Evolutionary conservation across 371 early-diverging fungal species (phyloP).

Genomic region (Quaeritorhiza haematococci): DNA sequence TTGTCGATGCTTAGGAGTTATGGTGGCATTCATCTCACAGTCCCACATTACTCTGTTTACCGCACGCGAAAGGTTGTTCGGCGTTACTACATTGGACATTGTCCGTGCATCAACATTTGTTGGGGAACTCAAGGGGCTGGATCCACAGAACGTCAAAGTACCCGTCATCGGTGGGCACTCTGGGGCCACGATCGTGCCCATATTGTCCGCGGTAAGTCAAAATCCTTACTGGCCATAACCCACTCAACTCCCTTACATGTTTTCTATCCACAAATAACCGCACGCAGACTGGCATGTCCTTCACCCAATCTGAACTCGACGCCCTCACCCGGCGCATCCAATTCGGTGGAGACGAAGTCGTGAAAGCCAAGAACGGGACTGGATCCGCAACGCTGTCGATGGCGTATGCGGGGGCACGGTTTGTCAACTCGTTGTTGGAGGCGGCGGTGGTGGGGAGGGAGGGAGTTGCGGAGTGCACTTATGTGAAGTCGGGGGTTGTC

Average conservation of each 20-base stretch:
- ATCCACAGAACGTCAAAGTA: conserved; percentile 73
- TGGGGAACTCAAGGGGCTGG: conserved; percentile 68
- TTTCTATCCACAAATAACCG: too few relatives aligned
- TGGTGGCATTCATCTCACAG: too few relatives aligned
- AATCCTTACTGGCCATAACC: too few relatives aligned
- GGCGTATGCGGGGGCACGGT: conserved; percentile 97
- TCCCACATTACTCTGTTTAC: too few relatives aligned
- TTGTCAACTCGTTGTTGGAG: conserved; percentile 87
- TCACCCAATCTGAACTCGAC: conserved; percentile 87
- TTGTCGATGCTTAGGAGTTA: too few relatives aligned
- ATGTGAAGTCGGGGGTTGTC: conserved; percentile 82
- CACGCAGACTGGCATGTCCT: conserved; percentile 66
- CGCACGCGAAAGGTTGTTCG: conserved; percentile 93
- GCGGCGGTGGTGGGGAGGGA: conserved; percentile 82
- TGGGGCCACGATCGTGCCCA: conserved; percentile 96
- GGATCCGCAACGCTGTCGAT: conserved; percentile 98
- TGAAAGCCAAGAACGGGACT: conserved; percentile 97
- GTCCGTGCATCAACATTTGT: conserved; percentile 97
- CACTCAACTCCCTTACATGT: too few relatives aligned
- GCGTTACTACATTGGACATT: conserved; percentile 97
- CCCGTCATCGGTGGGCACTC: conserved; percentile 98
- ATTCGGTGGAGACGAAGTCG: conserved; percentile 99
- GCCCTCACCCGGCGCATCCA: conserved; percentile 95
- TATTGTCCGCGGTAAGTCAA: too few relatives aligned
- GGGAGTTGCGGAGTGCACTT: conserved; percentile 91